phyloP scores from a whole-genome alignment of 2,329 filamentous ascomycete genomes.

The Alternaria sp. region DNA sequence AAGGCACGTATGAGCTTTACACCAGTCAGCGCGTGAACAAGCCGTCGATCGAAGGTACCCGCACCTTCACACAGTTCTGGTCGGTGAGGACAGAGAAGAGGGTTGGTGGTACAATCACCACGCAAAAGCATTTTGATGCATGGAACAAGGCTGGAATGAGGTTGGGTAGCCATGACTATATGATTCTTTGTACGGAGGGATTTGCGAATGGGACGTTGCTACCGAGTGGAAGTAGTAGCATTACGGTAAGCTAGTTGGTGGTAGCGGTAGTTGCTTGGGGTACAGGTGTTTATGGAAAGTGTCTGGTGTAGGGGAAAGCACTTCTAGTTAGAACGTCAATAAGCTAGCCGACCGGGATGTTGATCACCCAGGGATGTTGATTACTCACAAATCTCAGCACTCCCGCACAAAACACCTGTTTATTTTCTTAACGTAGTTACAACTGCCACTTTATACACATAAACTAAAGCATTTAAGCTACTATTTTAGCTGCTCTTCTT shows the following conservation, averaged over 20 bases:
- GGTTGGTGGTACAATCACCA: conserved; percentile 52
- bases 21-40: conserved; percentile 57
- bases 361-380: too few species aligned
- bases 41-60: conserved; percentile 62
- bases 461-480: too few species aligned
- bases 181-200: conserved; percentile 18
- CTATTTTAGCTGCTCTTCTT: too few species aligned
- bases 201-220: conserved; percentile 16
- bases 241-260: conserved; percentile 15
- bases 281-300: too few species aligned
- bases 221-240: conserved; percentile 19
- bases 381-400: too few species aligned
- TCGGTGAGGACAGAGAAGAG: conserved; percentile 61
- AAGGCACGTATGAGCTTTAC: conserved; percentile 61
- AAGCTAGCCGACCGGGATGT: too few species aligned
- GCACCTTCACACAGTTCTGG: conserved; percentile 64
- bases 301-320: background rate
- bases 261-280: background rate
- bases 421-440: too few species aligned
- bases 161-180: conserved; percentile 18
- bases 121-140: conserved; percentile 40
- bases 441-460: too few species aligned
- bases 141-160: conserved; percentile 30
- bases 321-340: too few species aligned
- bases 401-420: too few species aligned